Conservation (phyloP, 345 rosid species). For the Aquilaria sinensis region DNA sequence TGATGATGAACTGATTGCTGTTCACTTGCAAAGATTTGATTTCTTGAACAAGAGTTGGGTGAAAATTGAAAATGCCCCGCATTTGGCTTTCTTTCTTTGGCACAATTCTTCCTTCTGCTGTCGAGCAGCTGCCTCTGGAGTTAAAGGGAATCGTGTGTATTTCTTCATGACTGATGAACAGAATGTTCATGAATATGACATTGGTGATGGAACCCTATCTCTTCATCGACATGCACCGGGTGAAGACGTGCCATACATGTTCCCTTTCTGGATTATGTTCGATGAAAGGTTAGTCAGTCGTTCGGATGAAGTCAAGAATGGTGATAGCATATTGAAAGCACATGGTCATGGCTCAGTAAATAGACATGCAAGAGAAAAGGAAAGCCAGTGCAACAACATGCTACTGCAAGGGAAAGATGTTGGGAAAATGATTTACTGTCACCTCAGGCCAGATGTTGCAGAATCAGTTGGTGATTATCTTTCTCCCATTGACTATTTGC, state of each 20-base stretch:
- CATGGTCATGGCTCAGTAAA: too few species aligned
- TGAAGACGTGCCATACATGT: background rate
- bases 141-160: background rate
- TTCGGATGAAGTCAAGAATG: background rate
- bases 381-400: background rate
- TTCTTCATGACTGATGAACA: background rate
- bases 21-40: too few species aligned
- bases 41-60: background rate
- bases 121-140: too few species aligned
- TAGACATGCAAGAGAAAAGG: background rate
- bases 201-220: background rate
- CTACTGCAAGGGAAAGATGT: background rate
- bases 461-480: background rate
- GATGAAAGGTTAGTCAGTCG: background rate
- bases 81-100: background rate
- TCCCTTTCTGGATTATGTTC: background rate
- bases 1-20: too few species aligned
- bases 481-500: background rate
- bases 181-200: background rate
- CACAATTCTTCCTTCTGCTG: background rate
- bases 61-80: background rate
- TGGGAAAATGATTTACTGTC: background rate
- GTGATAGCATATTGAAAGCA: background rate
- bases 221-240: background rate
- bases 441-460: background rate